These are phyloP conservation scores for Pichia sp. DNA, from an alignment of 1,139 yeast species.

Conservation along the genomic window DNA sequence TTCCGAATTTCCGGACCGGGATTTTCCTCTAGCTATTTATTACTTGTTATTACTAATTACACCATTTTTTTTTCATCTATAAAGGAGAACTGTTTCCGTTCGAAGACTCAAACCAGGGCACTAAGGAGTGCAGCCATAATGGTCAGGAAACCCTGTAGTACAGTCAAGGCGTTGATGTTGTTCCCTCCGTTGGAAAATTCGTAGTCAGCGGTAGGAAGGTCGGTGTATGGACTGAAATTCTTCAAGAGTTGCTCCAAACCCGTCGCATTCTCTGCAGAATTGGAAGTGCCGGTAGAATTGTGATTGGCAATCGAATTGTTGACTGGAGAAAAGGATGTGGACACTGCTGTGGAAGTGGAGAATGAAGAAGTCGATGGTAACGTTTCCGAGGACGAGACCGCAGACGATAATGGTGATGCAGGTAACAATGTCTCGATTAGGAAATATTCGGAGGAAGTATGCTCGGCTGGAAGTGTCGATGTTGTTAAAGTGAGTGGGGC, in stretches of 20 bases:
- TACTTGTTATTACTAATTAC: neutral
- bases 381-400: neutral
- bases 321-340: neutral
- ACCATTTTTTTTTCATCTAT: neutral
- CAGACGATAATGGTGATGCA: neutral
- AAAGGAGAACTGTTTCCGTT: neutral
- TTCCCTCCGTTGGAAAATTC: constrained; percentile 14
- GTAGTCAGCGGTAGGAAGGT: constrained; percentile 24
- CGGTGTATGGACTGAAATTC: constrained; percentile 23
- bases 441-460: too few species aligned
- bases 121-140: neutral
- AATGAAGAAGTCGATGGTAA: neutral
- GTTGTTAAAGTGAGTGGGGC: neutral
- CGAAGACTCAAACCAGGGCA: neutral
- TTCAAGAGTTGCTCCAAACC: constrained; percentile 16
- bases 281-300: constrained; percentile 7
- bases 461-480: constrained; percentile 21
- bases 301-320: neutral
- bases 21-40: too few species aligned
- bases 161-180: neutral
- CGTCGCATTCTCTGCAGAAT: constrained; percentile 20
- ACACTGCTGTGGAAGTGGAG: neutral
- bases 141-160: neutral
- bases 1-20: neutral
- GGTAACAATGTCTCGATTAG: neutral